Conservation (phyloP, 2,329 filamentous ascomycete genomes). For the Blastomyces silverae region DNA sequence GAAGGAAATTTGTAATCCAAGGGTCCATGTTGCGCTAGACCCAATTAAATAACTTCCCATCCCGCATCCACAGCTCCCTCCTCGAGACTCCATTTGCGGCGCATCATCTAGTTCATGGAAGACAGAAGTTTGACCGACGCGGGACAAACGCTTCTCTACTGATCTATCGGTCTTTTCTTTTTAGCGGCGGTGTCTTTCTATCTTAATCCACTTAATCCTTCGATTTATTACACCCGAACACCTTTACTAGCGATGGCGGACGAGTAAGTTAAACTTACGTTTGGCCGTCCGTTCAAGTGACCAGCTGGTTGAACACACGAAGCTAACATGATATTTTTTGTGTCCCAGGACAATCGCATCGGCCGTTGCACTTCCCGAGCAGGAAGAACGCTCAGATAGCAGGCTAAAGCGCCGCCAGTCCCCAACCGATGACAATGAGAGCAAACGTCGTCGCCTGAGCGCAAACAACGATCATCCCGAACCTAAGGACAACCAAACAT, state of each 20-base stretch:
- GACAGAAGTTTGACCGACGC: no score
- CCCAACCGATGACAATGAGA: constrained; percentile 39
- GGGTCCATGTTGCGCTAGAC: neutral
- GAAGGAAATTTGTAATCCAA: constrained; percentile 1
- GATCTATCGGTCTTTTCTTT: no score
- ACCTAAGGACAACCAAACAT: constrained; percentile 14
- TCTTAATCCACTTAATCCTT: no score
- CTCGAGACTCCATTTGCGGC: neutral
- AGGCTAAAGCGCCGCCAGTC: constrained; percentile 50
- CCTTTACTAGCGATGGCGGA: constrained; percentile 17
- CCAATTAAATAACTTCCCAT: neutral
- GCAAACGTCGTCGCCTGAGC: constrained; percentile 50
- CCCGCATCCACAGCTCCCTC: no score
- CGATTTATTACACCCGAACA: neutral
- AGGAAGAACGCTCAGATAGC: constrained; percentile 30
- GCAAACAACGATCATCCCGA: constrained; percentile 26
- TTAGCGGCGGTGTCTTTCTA: neutral
- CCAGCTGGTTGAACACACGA: no score
- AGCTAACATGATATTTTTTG: constrained; percentile 3
- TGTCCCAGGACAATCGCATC: constrained; percentile 44
- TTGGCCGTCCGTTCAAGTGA: no score
- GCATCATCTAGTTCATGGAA: neutral
- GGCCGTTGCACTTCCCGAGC: constrained; percentile 49
- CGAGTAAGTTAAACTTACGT: constrained; percentile 12
- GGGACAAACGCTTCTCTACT: neutral